Evolutionary conservation across 2,329 filamentous ascomycete genomes (phyloP).

Genomic region (Neofusicoccum kwambonambiense): DNA sequence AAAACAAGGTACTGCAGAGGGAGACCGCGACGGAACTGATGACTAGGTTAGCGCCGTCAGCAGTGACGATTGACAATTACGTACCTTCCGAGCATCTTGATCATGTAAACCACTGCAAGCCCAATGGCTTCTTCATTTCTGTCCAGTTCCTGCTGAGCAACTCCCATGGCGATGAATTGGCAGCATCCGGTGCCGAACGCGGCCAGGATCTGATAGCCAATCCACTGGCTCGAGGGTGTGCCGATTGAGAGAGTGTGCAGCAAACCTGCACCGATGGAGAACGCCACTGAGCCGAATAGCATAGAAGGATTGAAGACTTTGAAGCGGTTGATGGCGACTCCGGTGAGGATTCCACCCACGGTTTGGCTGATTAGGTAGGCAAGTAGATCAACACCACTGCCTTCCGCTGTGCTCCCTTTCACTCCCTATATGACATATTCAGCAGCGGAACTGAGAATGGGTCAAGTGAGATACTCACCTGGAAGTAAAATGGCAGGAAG

Average conservation of each 20-base stretch:
- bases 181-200: neutral
- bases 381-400: neutral
- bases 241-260: neutral
- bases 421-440: neutral
- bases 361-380: neutral
- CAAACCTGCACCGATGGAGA: neutral
- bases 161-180: constrained; percentile 3
- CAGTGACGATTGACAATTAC: neutral
- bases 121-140: neutral
- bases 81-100: neutral
- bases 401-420: neutral
- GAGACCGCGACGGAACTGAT: neutral
- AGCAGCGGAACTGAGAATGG: neutral
- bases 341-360: neutral
- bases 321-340: neutral
- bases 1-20: neutral
- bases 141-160: neutral
- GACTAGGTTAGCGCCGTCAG: neutral
- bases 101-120: neutral
- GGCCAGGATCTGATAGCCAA: neutral
- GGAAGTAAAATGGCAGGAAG: neutral
- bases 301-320: neutral
- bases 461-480: neutral
- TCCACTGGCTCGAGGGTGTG: neutral
- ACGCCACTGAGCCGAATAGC: neutral